Evolutionary conservation across 768 basidiomycete species (phyloP).

Genomic region (Phlegmacium glaucopus): DNA sequence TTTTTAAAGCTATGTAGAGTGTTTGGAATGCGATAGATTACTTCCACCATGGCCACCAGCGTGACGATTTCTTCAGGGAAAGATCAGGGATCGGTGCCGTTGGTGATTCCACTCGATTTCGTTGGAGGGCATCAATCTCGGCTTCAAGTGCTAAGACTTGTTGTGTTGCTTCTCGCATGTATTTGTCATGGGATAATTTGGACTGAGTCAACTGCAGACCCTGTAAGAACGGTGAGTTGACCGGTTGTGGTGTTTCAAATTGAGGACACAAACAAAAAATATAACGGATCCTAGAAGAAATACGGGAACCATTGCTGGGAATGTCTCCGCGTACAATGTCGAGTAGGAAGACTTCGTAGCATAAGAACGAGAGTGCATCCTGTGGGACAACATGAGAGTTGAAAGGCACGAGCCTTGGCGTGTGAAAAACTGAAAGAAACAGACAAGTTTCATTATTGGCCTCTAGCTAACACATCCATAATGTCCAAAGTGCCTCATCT

Average conservation of each 20-base stretch:
- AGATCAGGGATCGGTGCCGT: neutral
- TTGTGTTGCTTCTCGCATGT: constrained; percentile 56
- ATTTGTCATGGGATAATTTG: constrained; percentile 67
- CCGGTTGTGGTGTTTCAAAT: neutral
- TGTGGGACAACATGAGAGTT: too few relatives aligned
- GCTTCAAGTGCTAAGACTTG: constrained; percentile 55
- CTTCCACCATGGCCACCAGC: constrained; percentile 10
- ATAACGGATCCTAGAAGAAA: constrained; percentile 76
- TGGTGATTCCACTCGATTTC: constrained; percentile 19
- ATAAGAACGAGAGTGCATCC: too few relatives aligned
- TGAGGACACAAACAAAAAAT: constrained; percentile 53
- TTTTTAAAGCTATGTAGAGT: neutral
- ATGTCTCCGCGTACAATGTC: constrained; percentile 62
- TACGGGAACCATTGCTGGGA: constrained; percentile 78
- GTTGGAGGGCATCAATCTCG: constrained; percentile 47
- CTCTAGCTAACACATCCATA: too few relatives aligned
- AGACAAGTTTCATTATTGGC: too few relatives aligned
- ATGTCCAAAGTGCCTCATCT: constrained; percentile 66
- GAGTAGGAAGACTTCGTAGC: constrained; percentile 37
- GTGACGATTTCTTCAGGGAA: constrained; percentile 3
- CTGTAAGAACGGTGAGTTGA: constrained; percentile 31
- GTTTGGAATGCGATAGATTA: neutral
- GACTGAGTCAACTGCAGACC: constrained; percentile 62
- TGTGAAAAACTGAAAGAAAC: too few relatives aligned
- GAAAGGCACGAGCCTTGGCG: neutral